Evolutionary conservation across 331 rosid genomes (phyloP).

Genomic region (Spiraea crenata): DNA sequence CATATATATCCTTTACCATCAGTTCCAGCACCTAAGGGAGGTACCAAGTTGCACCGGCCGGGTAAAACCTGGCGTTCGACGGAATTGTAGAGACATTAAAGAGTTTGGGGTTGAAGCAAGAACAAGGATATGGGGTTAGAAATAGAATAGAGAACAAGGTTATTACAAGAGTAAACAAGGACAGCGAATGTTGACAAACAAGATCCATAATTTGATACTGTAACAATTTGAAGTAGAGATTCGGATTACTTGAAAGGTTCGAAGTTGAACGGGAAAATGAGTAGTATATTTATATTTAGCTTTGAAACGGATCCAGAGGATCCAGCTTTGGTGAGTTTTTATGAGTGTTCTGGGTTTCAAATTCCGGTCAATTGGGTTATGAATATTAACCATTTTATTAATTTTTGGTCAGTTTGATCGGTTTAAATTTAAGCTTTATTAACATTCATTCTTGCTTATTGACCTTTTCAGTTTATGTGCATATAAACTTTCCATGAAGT

Average conservation of each 20-base stretch:
- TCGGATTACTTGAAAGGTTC: neutral
- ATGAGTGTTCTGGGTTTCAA: too few species aligned
- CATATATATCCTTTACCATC: slow-evolving; percentile 44
- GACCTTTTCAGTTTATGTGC: too few species aligned
- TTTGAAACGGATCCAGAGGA: too few species aligned
- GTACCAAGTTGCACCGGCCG: slow-evolving; percentile 71
- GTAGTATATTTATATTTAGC: neutral
- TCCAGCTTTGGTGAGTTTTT: too few species aligned
- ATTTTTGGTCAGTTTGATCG: too few species aligned
- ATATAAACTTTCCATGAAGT: too few species aligned
- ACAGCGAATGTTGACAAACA: slow-evolving; percentile 17
- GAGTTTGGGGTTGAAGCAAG: slow-evolving; percentile 51
- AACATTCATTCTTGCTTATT: too few species aligned
- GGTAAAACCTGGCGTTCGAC: slow-evolving; percentile 42
- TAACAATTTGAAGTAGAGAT: neutral
- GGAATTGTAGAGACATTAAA: slow-evolving; percentile 36
- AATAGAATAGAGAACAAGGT: slow-evolving; percentile 24
- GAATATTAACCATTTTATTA: too few species aligned
- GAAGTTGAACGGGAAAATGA: neutral
- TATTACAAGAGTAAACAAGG: slow-evolving; percentile 10
- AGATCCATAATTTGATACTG: slow-evolving; percentile 36
- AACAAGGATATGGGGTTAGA: slow-evolving; percentile 33
- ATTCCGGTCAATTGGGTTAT: too few species aligned
- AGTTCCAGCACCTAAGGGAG: slow-evolving; percentile 68
- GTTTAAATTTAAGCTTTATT: too few species aligned